Percentiles rank a stretch among this genome's conserved stretches.
Conservation (phyloP, 495 filamentous ascomycete genomes). For the Annulohypoxylon stygium region DNA sequence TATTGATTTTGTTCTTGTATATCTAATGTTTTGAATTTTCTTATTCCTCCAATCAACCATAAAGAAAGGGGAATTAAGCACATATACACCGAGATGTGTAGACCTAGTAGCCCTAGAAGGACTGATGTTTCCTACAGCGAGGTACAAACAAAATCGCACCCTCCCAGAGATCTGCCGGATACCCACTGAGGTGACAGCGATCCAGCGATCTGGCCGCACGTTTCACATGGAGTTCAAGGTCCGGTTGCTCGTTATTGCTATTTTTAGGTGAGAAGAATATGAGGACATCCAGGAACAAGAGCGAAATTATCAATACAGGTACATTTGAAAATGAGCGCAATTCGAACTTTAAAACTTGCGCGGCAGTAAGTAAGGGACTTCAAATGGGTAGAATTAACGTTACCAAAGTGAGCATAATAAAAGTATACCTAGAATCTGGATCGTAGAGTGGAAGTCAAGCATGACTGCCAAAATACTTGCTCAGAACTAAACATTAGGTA, state of each 20-base stretch:
- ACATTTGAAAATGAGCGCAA: not conserved
- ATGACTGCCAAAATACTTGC: too few relatives aligned
- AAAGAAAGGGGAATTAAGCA: too few relatives aligned
- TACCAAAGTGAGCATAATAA: not conserved
- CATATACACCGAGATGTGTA: too few relatives aligned
- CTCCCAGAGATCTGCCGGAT: not conserved
- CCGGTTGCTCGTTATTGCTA: not conserved
- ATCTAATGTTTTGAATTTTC: too few relatives aligned
- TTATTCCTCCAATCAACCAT: too few relatives aligned
- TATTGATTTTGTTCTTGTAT: too few relatives aligned
- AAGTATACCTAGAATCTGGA: not conserved
- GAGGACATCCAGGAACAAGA: not conserved
- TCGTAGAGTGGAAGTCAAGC: too few relatives aligned
- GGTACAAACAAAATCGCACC: not conserved
- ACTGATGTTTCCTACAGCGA: not conserved
- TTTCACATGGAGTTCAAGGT: constrained; percentile 21
- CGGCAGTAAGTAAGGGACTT: not conserved
- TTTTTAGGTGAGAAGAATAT: constrained; percentile 3
- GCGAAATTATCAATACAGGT: not conserved
- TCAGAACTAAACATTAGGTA: not conserved
- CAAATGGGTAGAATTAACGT: not conserved
- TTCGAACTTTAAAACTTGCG: not conserved
- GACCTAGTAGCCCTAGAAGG: too few relatives aligned
- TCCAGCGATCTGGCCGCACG: constrained; percentile 21
- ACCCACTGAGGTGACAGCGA: constrained; percentile 7